Evolutionary conservation across 768 basidiomycete species (phyloP).

Genomic region (Suillus subaureus): DNA sequence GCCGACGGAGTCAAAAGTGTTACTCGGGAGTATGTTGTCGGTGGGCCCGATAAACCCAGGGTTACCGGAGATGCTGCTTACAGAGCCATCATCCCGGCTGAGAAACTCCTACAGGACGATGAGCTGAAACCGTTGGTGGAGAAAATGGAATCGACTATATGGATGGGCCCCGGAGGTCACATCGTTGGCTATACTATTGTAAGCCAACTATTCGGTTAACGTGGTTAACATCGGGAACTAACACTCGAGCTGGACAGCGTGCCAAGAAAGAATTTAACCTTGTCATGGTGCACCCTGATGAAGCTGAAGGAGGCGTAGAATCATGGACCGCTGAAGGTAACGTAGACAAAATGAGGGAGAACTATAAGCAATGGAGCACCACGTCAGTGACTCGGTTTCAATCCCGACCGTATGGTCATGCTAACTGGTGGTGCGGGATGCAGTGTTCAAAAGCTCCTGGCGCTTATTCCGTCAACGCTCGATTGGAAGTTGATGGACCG

Average conservation of each 20-base stretch:
- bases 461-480: constrained; percentile 44
- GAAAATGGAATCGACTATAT: constrained; percentile 51
- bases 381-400: constrained; percentile 32
- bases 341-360: constrained; percentile 47
- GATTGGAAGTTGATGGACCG: constrained; percentile 53
- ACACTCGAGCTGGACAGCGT: constrained; percentile 22
- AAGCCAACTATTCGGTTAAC: constrained; percentile 19
- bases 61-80: constrained; percentile 69
- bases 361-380: constrained; percentile 51
- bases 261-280: constrained; percentile 47
- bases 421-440: constrained; percentile 7
- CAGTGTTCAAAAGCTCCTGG: constrained; percentile 48
- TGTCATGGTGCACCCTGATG: constrained; percentile 46
- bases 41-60: constrained; percentile 45
- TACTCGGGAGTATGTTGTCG: constrained; percentile 50
- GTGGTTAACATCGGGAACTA: not conserved
- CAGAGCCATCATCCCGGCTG: constrained; percentile 53
- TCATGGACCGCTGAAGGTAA: constrained; percentile 47
- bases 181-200: constrained; percentile 50
- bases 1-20: constrained; percentile 58
- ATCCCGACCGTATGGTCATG: not conserved
- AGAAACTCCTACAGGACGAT: constrained; percentile 48
- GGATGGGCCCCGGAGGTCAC: constrained; percentile 59
- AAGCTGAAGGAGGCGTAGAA: constrained; percentile 35
- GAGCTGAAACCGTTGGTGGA: constrained; percentile 55